Evolutionary conservation across 306 rosid species (phyloP), one percentile per base, ranked within the genome.

Genomic region (Alnus glutinosa): DNA sequence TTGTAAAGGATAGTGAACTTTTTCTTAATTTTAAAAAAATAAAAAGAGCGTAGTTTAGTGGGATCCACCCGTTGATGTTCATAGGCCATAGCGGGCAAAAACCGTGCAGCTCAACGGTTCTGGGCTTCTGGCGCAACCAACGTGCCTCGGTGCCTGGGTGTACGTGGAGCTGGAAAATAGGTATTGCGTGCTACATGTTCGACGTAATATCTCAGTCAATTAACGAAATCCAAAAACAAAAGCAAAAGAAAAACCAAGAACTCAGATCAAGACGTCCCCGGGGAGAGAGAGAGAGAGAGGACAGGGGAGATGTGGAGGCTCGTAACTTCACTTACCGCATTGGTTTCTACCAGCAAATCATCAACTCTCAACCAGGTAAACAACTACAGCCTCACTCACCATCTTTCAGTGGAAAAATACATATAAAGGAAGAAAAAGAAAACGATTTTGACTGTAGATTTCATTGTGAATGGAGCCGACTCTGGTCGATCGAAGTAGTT

Each of bases 251-350:
- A 62, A n/a, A 48, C 57, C 13, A 58, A 23, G 30, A 50, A 2
- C 44, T 18, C 58, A 61, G 59, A 64, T 36, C 71, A 57, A 55
- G 48, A n/a, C 13, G 23, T 30, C 73, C 79, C 15, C 23, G 4
- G 61, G 28, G 18, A 34, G 39, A 58, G 9, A 7, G 55, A 75
- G 61, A 52, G 4, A 34, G 4, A 11, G 7, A 11, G 12, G 32
- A 28, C 51, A 47, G 13, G 48, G 50, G 76, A 82, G 46, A 86
- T 89, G 95, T 88, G 92, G 92, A 81, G 91, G 83, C 92, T 89
- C 76, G 78, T 78, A 44, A 61, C 81, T 85, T 78, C 87, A 18
- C 62, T 80, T 57, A 63, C 87, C 58, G 77, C 81, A 72, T 74
- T 81, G 55, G 9, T 82, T n/a, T 81, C 85, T 36, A 79, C 79